Conservation (phyloP, 192 early-diverging fungal genomes). For the Podila verticillata region DNA sequence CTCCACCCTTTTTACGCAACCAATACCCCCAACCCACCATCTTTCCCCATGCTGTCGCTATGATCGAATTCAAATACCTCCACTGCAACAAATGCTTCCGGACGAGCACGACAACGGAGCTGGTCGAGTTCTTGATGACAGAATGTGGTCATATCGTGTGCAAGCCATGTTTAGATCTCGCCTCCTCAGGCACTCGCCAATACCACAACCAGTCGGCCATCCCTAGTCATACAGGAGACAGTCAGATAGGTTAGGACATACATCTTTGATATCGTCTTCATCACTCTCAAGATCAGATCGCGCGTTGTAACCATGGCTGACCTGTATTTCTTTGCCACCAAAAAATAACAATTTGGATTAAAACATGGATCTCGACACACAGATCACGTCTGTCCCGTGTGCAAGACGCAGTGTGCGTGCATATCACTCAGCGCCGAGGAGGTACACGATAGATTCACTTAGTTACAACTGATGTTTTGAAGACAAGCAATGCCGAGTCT, state of each 20-base stretch:
- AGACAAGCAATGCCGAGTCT: no score
- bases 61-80: constrained; percentile 17
- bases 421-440: constrained; percentile 5
- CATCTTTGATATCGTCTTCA: not conserved
- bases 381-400: constrained; percentile 18
- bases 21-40: not conserved
- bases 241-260: not conserved
- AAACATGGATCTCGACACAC: not conserved
- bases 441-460: constrained; percentile 7
- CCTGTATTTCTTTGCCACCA: constrained; percentile 6
- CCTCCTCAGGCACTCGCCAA: constrained; percentile 6
- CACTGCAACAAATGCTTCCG: constrained; percentile 46
- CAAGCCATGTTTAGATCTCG: constrained; percentile 22
- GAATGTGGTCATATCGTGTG: constrained; percentile 39
- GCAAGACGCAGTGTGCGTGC: constrained; percentile 27
- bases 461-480: not conserved
- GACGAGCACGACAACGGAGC: constrained; percentile 1
- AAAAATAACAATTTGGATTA: not conserved
- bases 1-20: not conserved
- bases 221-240: not conserved
- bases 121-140: constrained; percentile 11
- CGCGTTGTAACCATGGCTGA: not conserved
- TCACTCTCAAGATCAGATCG: not conserved
- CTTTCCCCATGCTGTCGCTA: not conserved
- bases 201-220: not conserved